Percentiles rank a stretch among this genome's conserved stretches.
Conservation (phyloP, 1,284 basidiomycete species). For the Apiotrichum veenhuisii region DNA sequence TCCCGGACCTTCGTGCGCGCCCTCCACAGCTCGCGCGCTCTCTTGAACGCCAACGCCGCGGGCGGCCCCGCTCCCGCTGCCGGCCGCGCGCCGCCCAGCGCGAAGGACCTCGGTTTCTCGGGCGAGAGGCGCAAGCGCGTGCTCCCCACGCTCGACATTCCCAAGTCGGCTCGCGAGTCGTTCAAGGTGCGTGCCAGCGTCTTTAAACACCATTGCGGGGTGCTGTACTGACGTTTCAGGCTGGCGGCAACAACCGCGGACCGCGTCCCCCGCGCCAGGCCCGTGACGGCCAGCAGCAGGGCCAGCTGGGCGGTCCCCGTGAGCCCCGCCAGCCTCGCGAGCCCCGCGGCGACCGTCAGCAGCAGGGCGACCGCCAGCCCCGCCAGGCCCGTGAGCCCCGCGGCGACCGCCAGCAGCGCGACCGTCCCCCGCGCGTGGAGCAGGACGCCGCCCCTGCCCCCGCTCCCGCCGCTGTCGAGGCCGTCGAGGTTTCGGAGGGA, state of each 20-base stretch:
- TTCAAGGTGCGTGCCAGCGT: not conserved
- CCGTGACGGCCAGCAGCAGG: not conserved
- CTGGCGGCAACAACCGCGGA: too few species aligned
- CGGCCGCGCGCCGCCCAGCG: not conserved
- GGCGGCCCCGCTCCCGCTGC: not conserved
- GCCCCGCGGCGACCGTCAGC: not conserved
- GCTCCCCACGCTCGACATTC: conserved; percentile 9
- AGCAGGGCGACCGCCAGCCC: not conserved
- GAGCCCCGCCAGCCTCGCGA: not conserved
- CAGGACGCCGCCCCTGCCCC: not conserved
- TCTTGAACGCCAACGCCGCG: not conserved
- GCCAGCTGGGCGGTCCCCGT: not conserved
- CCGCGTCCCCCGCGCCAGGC: too few species aligned
- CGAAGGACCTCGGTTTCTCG: conserved; percentile 5
- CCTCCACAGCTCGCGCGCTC: conserved; percentile 8
- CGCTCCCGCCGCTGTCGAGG: not conserved
- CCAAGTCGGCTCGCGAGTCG: not conserved
- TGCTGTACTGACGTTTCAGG: too few species aligned
- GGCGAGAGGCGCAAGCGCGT: conserved; percentile 7
- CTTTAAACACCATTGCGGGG: too few species aligned
- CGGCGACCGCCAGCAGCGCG: not conserved
- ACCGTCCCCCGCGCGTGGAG: not conserved
- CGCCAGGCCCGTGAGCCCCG: not conserved
- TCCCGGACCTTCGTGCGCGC: conserved; percentile 9
- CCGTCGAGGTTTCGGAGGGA: not conserved